phyloP scores from a whole-genome alignment of 2,329 filamentous ascomycete genomes.

The Ophiostoma pallidulum region DNA sequence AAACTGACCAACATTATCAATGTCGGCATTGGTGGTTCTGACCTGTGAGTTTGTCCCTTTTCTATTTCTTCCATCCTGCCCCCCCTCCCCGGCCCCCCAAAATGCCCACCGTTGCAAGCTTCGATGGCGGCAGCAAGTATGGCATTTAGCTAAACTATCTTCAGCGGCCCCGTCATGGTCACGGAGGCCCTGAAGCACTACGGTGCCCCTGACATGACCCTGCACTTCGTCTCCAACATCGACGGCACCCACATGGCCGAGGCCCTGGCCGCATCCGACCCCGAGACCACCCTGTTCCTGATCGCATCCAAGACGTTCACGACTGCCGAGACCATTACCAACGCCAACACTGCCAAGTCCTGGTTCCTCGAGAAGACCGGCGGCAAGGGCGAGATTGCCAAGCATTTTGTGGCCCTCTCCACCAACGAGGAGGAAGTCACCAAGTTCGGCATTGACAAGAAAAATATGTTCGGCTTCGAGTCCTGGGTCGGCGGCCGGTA shows the following conservation, averaged over 20 bases:
- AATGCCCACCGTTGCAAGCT: too few species aligned
- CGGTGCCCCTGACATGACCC: slow-evolving; percentile 70
- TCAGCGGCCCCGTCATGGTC: slow-evolving; percentile 93
- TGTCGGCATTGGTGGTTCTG: slow-evolving; percentile 94
- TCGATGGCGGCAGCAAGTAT: too few species aligned
- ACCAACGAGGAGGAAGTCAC: slow-evolving; percentile 92
- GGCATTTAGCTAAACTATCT: neutral
- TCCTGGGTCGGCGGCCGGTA: slow-evolving; percentile 98
- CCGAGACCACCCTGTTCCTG: slow-evolving; percentile 97
- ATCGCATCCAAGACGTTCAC: slow-evolving; percentile 99
- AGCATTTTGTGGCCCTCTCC: slow-evolving; percentile 97
- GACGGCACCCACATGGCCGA: slow-evolving; percentile 97
- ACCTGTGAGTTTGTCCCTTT: slow-evolving; percentile 63
- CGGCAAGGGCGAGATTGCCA: slow-evolving; percentile 79
- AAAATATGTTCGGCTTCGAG: slow-evolving; percentile 99
- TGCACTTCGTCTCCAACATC: slow-evolving; percentile 99
- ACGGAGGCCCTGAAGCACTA: slow-evolving; percentile 96
- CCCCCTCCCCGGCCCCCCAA: too few species aligned
- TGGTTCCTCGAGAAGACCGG: slow-evolving; percentile 85
- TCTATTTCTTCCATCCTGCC: neutral
- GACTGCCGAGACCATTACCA: slow-evolving; percentile 92
- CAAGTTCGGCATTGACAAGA: slow-evolving; percentile 97
- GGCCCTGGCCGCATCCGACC: slow-evolving; percentile 77
- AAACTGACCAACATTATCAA: slow-evolving; percentile 95
- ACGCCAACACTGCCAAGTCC: slow-evolving; percentile 90